Evolutionary conservation across 2,329 filamentous ascomycete genomes (phyloP).

Genomic region (Nothomitra cinnamomea): DNA sequence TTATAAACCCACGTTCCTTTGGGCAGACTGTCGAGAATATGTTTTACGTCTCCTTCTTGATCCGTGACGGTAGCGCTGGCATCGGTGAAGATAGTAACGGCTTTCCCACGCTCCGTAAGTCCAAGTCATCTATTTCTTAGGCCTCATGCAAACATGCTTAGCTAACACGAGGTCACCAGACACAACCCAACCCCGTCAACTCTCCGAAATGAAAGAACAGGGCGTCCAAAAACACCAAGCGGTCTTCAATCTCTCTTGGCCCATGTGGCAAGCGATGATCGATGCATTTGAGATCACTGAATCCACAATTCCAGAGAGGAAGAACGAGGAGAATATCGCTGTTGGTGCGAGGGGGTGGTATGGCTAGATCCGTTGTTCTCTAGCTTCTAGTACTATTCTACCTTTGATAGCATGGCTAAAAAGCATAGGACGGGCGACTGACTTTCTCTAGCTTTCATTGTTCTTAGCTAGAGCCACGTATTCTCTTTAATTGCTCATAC

Average conservation of each 20-base stretch:
- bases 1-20: slow-evolving; percentile 78
- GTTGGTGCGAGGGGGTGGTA: slow-evolving; percentile 50
- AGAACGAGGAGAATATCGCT: slow-evolving; percentile 35
- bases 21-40: slow-evolving; percentile 92
- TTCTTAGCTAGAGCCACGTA: too few relatives aligned
- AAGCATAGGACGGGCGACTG: too few relatives aligned
- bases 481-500: too few relatives aligned
- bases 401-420: too few relatives aligned
- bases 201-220: slow-evolving; percentile 33
- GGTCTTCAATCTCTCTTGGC: slow-evolving; percentile 74
- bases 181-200: slow-evolving; percentile 24
- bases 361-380: slow-evolving; percentile 22
- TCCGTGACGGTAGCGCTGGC: slow-evolving; percentile 65
- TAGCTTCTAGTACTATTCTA: too few relatives aligned
- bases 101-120: slow-evolving; percentile 66
- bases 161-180: slow-evolving; percentile 14
- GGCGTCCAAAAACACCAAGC: slow-evolving; percentile 62
- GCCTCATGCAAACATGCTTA: background rate
- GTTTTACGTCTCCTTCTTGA: slow-evolving; percentile 90
- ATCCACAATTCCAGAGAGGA: slow-evolving; percentile 69
- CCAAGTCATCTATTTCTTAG: background rate
- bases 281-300: slow-evolving; percentile 58
- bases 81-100: slow-evolving; percentile 57
- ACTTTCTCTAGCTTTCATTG: too few relatives aligned
- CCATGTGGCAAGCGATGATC: slow-evolving; percentile 65